phyloP scores from a whole-genome alignment of 768 basidiomycete genomes.

The Russula sp. region DNA sequence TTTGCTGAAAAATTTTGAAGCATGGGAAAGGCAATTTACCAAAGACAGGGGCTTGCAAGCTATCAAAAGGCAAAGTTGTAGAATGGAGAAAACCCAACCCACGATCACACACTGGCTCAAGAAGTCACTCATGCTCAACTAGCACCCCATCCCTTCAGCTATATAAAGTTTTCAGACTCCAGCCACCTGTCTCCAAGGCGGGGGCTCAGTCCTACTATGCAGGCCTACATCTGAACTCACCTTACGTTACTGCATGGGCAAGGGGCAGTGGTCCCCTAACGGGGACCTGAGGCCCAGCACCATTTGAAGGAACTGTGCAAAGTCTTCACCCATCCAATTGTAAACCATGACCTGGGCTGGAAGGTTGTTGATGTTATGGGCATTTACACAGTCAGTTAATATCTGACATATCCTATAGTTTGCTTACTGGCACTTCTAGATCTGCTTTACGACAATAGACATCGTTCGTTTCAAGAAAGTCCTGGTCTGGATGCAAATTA shows the following conservation, averaged over 20 bases:
- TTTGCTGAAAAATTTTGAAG: too few relatives aligned
- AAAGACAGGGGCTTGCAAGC: too few relatives aligned
- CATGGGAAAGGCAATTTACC: too few relatives aligned
- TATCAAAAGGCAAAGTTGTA: too few relatives aligned
- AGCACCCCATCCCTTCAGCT: too few relatives aligned
- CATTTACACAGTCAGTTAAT: constrained; percentile 25
- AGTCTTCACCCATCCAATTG: constrained; percentile 31
- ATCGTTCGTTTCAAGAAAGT: constrained; percentile 29
- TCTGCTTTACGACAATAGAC: constrained; percentile 31
- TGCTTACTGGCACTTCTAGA: constrained; percentile 28
- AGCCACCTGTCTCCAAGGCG: too few relatives aligned
- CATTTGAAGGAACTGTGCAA: constrained; percentile 27
- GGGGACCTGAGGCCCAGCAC: constrained; percentile 19
- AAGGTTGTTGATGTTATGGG: constrained; percentile 28
- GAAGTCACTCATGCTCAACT: too few relatives aligned
- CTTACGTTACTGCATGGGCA: constrained; percentile 27
- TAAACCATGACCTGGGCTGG: constrained; percentile 26
- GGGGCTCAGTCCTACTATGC: constrained; percentile 28
- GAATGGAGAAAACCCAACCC: too few relatives aligned
- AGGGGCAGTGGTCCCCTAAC: constrained; percentile 22
- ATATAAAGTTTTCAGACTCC: too few relatives aligned
- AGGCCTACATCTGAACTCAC: constrained; percentile 27
- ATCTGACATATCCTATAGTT: constrained; percentile 26
- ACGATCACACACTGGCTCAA: too few relatives aligned
- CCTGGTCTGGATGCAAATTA: too few relatives aligned